Evolutionary conservation across 345 rosid genomes (phyloP).

Genomic region (Dimocarpus longan): DNA sequence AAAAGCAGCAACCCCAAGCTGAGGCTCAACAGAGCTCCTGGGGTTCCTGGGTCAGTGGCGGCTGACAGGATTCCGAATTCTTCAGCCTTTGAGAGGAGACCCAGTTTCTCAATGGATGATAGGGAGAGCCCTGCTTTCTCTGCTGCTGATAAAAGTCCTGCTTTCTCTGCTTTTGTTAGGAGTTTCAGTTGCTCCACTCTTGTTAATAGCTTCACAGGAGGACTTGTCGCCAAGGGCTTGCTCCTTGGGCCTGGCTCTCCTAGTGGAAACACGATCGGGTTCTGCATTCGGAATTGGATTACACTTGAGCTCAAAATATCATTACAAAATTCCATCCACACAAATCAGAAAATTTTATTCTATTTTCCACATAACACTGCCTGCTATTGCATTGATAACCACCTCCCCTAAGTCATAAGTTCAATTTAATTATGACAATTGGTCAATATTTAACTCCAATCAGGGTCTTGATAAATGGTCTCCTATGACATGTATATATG

Average conservation of each 20-base stretch:
- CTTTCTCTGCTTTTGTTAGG: slow-evolving; percentile 85
- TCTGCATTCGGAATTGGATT: slow-evolving; percentile 24
- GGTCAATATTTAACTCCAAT: too few species aligned
- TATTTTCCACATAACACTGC: too few species aligned
- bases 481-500: too few species aligned
- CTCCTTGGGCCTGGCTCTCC: slow-evolving; percentile 52
- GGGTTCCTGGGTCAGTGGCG: slow-evolving; percentile 80
- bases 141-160: slow-evolving; percentile 84
- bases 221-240: slow-evolving; percentile 22
- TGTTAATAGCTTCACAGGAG: slow-evolving; percentile 76
- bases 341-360: too few species aligned
- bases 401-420: too few species aligned
- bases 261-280: slow-evolving; percentile 45
- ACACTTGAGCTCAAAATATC: too few species aligned
- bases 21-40: slow-evolving; percentile 54
- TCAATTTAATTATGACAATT: too few species aligned
- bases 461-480: too few species aligned
- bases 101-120: slow-evolving; percentile 87
- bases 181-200: slow-evolving; percentile 93
- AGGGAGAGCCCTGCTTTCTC: slow-evolving; percentile 87
- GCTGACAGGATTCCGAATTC: slow-evolving; percentile 87
- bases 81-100: slow-evolving; percentile 89
- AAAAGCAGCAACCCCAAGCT: slow-evolving; percentile 73
- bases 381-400: too few species aligned
- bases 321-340: too few species aligned